Evolutionary conservation across 306 rosid species (phyloP).

Genomic region (cucumber (Cucumis sativus)): Cucumber_9930_V3 NC_026659.2:5010001-5010500

Average conservation of each 20-base stretch:
- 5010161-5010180: slow-evolving; percentile 71
- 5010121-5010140: slow-evolving; percentile 44
- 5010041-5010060: slow-evolving; percentile 62
- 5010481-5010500: background rate
- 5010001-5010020: slow-evolving; percentile 56
- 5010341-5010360: slow-evolving; percentile 22
- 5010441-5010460: background rate
- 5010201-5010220: slow-evolving; percentile 59
- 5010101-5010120: slow-evolving; percentile 65
- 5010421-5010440: background rate
- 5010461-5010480: background rate
- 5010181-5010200: slow-evolving; percentile 70
- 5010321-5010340: slow-evolving; percentile 29
- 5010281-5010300: slow-evolving; percentile 24
- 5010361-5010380: slow-evolving; percentile 26
- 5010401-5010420: slow-evolving; percentile 92
- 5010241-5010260: slow-evolving; percentile 80
- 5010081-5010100: slow-evolving; percentile 76
- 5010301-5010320: slow-evolving; percentile 21
- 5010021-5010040: slow-evolving; percentile 48
- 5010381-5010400: slow-evolving; percentile 46
- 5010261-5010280: slow-evolving; percentile 30
- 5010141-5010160: slow-evolving; percentile 66
- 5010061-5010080: slow-evolving; percentile 62
- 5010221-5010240: slow-evolving; percentile 80